phyloP scores from a whole-genome alignment of 768 basidiomycete species.

The Pulveroboletus sp. region DNA sequence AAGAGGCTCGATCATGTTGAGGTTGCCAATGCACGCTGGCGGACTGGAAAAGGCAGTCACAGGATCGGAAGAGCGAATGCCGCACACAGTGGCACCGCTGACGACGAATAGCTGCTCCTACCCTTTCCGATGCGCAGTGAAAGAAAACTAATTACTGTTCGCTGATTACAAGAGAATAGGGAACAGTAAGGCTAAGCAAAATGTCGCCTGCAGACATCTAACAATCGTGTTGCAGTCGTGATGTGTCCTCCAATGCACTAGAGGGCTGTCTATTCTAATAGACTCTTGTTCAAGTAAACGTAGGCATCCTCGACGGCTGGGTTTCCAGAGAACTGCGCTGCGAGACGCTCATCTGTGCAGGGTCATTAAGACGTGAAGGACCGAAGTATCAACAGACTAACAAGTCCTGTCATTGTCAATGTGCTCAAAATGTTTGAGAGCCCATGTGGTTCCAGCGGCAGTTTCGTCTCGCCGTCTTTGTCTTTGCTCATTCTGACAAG shows the following conservation, averaged over 20 bases:
- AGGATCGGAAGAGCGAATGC: slow-evolving; percentile 34
- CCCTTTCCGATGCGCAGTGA: not conserved
- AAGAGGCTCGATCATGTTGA: slow-evolving; percentile 68
- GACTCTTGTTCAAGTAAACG: slow-evolving; percentile 56
- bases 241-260: slow-evolving; percentile 2
- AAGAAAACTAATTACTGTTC: slow-evolving; percentile 10
- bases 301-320: slow-evolving; percentile 78
- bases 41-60: slow-evolving; percentile 56
- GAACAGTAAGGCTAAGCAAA: slow-evolving; percentile 17
- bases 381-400: slow-evolving; percentile 33
- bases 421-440: slow-evolving; percentile 70
- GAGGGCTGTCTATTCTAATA: slow-evolving; percentile 18
- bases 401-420: slow-evolving; percentile 70
- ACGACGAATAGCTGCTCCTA: slow-evolving; percentile 5
- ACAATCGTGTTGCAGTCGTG: not conserved
- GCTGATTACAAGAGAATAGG: slow-evolving; percentile 11
- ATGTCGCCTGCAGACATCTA: slow-evolving; percentile 8
- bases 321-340: slow-evolving; percentile 51
- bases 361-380: not conserved
- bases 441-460: slow-evolving; percentile 68
- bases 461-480: slow-evolving; percentile 81
- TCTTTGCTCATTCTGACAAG: slow-evolving; percentile 79
- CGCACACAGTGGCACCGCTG: not conserved
- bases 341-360: slow-evolving; percentile 55
- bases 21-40: slow-evolving; percentile 75